A percentile compares a stretch with the other conserved stretches of the same genome.
Conservation (phyloP, 768 basidiomycete genomes). For the Polyporus arcularius region DNA sequence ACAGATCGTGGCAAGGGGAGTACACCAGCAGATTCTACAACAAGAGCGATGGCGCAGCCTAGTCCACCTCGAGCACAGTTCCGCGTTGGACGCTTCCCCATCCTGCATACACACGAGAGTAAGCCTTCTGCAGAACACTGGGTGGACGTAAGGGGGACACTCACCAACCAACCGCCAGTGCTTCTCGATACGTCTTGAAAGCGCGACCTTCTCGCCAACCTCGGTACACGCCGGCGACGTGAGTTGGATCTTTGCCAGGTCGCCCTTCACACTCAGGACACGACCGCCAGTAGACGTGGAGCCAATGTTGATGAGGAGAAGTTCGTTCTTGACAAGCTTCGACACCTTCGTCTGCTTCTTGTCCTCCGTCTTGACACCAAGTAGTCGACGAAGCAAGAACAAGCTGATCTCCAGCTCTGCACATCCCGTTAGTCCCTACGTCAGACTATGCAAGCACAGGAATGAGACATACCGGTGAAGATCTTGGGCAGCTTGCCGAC, state of each 20-base stretch:
- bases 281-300: slow-evolving; percentile 97
- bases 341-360: slow-evolving; percentile 97
- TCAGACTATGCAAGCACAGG: not conserved
- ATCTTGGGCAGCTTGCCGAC: slow-evolving; percentile 94
- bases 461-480: slow-evolving; percentile 65
- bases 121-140: slow-evolving; percentile 1
- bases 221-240: slow-evolving; percentile 96
- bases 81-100: slow-evolving; percentile 86
- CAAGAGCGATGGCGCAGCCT: slow-evolving; percentile 1
- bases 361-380: slow-evolving; percentile 99
- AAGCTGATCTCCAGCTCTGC: slow-evolving; percentile 88
- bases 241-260: slow-evolving; percentile 91
- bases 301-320: slow-evolving; percentile 95
- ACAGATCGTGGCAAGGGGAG: slow-evolving; percentile 20
- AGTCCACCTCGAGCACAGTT: slow-evolving; percentile 80
- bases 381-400: slow-evolving; percentile 91
- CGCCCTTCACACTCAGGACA: slow-evolving; percentile 91
- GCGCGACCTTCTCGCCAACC: slow-evolving; percentile 95
- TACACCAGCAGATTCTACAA: slow-evolving; percentile 8
- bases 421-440: not conserved
- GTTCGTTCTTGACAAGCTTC: slow-evolving; percentile 89
- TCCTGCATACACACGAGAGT: slow-evolving; percentile 32
- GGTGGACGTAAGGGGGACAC: too few relatives aligned
- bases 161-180: slow-evolving; percentile 96
- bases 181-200: slow-evolving; percentile 94